Conservation (phyloP, 2,329 filamentous ascomycete genomes). For the Eurotiales sp. region DNA sequence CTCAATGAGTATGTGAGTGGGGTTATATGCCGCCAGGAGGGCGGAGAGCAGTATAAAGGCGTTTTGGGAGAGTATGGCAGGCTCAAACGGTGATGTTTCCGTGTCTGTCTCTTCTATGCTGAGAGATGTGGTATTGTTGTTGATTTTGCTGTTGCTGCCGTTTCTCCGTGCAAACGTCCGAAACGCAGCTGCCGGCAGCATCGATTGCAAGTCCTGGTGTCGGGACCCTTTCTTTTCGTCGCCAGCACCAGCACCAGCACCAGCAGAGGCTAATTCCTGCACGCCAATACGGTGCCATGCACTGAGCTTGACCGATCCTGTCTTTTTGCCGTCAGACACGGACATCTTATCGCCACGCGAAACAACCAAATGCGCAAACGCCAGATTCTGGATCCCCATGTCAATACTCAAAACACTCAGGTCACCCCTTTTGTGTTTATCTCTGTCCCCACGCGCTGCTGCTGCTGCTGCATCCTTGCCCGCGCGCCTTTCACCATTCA, state of each 20-base stretch:
- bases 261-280: conserved; percentile 26
- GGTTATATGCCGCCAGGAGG: conserved; percentile 50
- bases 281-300: conserved; percentile 43
- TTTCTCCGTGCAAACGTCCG: conserved; percentile 12
- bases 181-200: conserved; percentile 7
- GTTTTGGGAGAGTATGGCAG: conserved; percentile 50
- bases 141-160: neutral
- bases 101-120: neutral
- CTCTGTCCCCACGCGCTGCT: too few species aligned
- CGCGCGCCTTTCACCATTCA: neutral
- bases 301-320: conserved; percentile 25
- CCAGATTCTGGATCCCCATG: conserved; percentile 79
- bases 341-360: too few species aligned
- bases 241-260: too few species aligned
- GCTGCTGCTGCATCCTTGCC: neutral
- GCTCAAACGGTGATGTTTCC: conserved; percentile 44
- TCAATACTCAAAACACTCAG: conserved; percentile 71
- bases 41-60: conserved; percentile 54
- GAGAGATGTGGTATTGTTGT: neutral
- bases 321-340: too few species aligned
- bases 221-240: neutral
- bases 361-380: conserved; percentile 62
- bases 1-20: conserved; percentile 69
- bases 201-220: neutral
- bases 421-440: conserved; percentile 1